phyloP scores from a whole-genome alignment of 2,329 filamentous ascomycete species.

The Corynespora cassiicola region DNA sequence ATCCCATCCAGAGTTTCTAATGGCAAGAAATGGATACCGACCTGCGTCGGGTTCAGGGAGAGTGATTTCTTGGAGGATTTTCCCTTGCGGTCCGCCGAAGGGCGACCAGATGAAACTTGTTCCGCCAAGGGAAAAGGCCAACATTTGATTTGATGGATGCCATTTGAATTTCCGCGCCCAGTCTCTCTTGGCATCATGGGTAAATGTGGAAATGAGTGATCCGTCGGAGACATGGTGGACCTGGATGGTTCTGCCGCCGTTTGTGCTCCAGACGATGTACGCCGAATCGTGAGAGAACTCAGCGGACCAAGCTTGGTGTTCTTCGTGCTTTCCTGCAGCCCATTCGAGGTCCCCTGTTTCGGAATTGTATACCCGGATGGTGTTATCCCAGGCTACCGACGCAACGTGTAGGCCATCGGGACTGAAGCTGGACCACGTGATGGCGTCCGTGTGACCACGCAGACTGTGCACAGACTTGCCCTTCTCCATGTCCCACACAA shows the following conservation, averaged over 20 bases:
- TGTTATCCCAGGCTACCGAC: conserved; percentile 35
- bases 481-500: conserved; percentile 26
- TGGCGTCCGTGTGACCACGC: conserved; percentile 30
- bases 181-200: conserved; percentile 9
- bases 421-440: conserved; percentile 35
- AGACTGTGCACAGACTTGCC: conserved; percentile 21
- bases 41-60: conserved; percentile 11
- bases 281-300: conserved; percentile 34
- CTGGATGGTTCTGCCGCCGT: conserved; percentile 16
- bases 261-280: conserved; percentile 30
- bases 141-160: conserved; percentile 27
- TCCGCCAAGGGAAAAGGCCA: conserved; percentile 26
- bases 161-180: conserved; percentile 31
- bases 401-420: conserved; percentile 27
- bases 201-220: conserved; percentile 15
- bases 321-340: conserved; percentile 17
- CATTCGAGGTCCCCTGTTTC: conserved; percentile 24
- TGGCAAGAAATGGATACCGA: conserved; percentile 7
- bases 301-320: conserved; percentile 28
- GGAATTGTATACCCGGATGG: conserved; percentile 32
- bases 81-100: conserved; percentile 22
- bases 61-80: conserved; percentile 24
- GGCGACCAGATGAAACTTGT: conserved; percentile 30
- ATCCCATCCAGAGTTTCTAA: conserved; percentile 23
- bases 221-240: conserved; percentile 27